Evolutionary conservation across 2,329 filamentous ascomycete species (phyloP).

Genomic region (Colletotrichum aenigma): DNA sequence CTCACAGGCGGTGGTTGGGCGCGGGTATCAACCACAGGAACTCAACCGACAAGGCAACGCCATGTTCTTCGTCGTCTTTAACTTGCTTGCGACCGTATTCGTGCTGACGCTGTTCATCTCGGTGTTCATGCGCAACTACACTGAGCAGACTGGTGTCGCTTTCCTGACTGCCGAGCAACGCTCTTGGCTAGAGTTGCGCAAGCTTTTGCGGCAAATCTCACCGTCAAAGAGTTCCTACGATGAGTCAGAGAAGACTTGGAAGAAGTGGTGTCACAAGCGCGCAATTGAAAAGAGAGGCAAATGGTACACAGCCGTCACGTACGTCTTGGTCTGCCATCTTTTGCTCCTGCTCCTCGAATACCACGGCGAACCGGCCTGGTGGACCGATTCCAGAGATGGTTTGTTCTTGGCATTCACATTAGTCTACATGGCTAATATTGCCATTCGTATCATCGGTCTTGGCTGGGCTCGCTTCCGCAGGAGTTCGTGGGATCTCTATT

Average conservation of each 20-base stretch:
- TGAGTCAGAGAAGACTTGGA: constrained; percentile 78
- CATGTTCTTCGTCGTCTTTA: constrained; percentile 95
- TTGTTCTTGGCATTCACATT: constrained; percentile 83
- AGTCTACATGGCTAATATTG: constrained; percentile 82
- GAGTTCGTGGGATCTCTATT: constrained; percentile 96
- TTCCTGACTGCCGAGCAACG: constrained; percentile 95
- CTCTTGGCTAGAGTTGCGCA: constrained; percentile 94
- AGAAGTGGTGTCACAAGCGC: constrained; percentile 92
- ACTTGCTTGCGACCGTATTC: constrained; percentile 94
- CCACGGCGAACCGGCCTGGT: constrained; percentile 73
- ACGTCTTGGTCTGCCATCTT: constrained; percentile 80
- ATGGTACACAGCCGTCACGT: constrained; percentile 86
- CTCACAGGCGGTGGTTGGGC: constrained; percentile 80
- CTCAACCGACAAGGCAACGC: constrained; percentile 82
- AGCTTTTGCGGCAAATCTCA: constrained; percentile 88
- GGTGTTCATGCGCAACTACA: constrained; percentile 99
- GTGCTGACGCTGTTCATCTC: constrained; percentile 97
- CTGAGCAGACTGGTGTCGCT: constrained; percentile 95
- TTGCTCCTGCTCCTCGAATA: constrained; percentile 85
- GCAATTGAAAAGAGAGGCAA: constrained; percentile 92
- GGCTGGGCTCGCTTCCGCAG: constrained; percentile 91
- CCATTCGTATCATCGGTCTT: constrained; percentile 84
- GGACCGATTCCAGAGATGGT: constrained; percentile 73
- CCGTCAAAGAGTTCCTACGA: constrained; percentile 91
- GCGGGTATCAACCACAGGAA: constrained; percentile 72